Evolutionary conservation across 352 stramenopile species (phyloP).

Genomic region (Globisporangium cederbergense): DNA sequence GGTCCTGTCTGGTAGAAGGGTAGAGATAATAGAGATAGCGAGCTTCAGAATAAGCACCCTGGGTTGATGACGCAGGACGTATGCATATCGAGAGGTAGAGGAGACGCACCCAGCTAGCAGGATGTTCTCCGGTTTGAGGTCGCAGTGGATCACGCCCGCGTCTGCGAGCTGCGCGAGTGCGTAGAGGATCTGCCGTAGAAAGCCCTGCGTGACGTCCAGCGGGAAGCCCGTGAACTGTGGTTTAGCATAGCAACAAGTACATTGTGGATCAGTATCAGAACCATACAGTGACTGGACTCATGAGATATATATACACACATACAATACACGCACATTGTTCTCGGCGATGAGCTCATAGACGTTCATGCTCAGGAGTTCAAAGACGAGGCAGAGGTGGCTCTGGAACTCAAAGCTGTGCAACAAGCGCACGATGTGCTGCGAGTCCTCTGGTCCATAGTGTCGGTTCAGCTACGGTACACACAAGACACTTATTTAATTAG

Average conservation of each 20-base stretch:
- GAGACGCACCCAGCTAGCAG: slow-evolving; percentile 59
- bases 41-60: no score
- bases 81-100: background rate
- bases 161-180: slow-evolving; percentile 77
- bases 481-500: background rate
- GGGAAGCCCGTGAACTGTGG: slow-evolving; percentile 73
- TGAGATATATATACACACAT: no score
- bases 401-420: slow-evolving; percentile 89
- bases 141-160: slow-evolving; percentile 96
- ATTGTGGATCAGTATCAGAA: background rate
- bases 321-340: slow-evolving; percentile 49
- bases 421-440: slow-evolving; percentile 84
- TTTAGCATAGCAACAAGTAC: background rate
- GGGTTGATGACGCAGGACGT: background rate
- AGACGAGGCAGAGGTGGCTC: slow-evolving; percentile 94
- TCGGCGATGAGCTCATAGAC: slow-evolving; percentile 94
- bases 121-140: slow-evolving; percentile 98
- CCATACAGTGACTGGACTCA: background rate
- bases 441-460: slow-evolving; percentile 18
- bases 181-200: slow-evolving; percentile 91
- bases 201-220: slow-evolving; percentile 88
- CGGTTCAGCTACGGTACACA: slow-evolving; percentile 27
- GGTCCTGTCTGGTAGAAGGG: slow-evolving; percentile 61
- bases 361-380: slow-evolving; percentile 92
- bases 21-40: no score